phyloP scores from a whole-genome alignment of 2,329 filamentous ascomycete genomes.

The Sclerotinia trifoliorum region DNA sequence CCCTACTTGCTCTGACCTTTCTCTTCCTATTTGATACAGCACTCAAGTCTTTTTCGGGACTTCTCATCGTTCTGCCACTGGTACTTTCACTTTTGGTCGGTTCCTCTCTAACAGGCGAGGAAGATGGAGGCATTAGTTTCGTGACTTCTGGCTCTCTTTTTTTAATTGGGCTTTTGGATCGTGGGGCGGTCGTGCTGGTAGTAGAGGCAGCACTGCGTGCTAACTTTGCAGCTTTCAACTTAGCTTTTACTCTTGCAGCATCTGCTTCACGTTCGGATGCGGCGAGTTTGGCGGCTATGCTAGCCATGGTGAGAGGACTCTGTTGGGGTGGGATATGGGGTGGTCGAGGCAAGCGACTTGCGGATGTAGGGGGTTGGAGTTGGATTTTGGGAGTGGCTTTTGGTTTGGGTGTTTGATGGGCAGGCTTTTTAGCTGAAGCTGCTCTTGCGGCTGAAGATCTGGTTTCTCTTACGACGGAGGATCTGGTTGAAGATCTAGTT shows the following conservation, averaged over 20 bases:
- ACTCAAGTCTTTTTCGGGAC: conserved; percentile 22
- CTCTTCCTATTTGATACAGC: conserved; percentile 38
- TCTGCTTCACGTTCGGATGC: conserved; percentile 64
- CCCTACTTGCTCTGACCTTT: conserved; percentile 43
- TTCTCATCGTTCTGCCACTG: conserved; percentile 5
- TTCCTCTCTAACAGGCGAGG: conserved; percentile 32
- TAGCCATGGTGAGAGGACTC: conserved; percentile 59
- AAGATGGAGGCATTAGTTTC: conserved; percentile 39
- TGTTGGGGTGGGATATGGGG: conserved; percentile 45
- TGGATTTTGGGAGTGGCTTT: conserved; percentile 32
- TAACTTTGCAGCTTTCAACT: conserved; percentile 55
- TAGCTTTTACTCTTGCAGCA: conserved; percentile 61
- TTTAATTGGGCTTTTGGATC: conserved; percentile 14
- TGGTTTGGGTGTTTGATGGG: conserved; percentile 21
- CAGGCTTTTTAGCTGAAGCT: conserved; percentile 22
- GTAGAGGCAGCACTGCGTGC: conserved; percentile 29
- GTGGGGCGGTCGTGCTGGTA: neutral
- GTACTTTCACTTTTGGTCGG: conserved; percentile 21
- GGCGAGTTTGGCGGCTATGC: conserved; percentile 62
- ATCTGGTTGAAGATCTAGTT: conserved; percentile 9
- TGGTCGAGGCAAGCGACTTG: conserved; percentile 37
- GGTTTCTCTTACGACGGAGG: conserved; percentile 6
- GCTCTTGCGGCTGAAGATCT: conserved; percentile 16
- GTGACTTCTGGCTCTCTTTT: conserved; percentile 24
- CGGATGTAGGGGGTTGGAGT: conserved; percentile 22